Conservation (phyloP, 257 asterid species). For the Cinchona pubescens region DNA sequence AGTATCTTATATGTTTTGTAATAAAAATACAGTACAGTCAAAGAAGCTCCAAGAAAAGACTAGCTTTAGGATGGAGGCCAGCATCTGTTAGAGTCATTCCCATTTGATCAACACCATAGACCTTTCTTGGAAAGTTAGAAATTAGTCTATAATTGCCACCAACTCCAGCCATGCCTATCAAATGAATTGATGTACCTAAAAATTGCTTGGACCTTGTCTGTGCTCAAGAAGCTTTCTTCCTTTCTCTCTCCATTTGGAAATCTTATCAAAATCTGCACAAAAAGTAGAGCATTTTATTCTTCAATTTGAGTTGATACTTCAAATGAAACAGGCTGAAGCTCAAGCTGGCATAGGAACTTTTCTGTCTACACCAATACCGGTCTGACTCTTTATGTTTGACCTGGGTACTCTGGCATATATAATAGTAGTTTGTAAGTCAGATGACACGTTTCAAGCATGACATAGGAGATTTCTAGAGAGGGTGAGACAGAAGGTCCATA, state of each 20-base stretch:
- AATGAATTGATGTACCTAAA: slow-evolving; percentile 52
- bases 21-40: slow-evolving; percentile 16
- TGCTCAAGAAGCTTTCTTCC: slow-evolving; percentile 58
- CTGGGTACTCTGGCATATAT: too few species aligned
- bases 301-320: not conserved
- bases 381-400: too few species aligned
- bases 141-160: slow-evolving; percentile 63
- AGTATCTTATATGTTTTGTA: not conserved
- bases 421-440: too few species aligned
- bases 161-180: slow-evolving; percentile 46
- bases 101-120: slow-evolving; percentile 64
- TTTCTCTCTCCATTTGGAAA: slow-evolving; percentile 88
- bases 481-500: too few species aligned
- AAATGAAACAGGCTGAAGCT: not conserved
- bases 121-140: slow-evolving; percentile 76
- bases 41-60: slow-evolving; percentile 70
- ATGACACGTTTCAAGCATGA: too few species aligned
- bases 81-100: slow-evolving; percentile 53
- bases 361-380: too few species aligned
- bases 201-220: slow-evolving; percentile 59
- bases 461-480: too few species aligned
- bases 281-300: not conserved
- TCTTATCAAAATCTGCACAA: slow-evolving; percentile 59
- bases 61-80: slow-evolving; percentile 81
- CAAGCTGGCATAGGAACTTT: too few species aligned